Conservation (phyloP, 208 protist genomes). For the Wallacemonas rigidus region DNA sequence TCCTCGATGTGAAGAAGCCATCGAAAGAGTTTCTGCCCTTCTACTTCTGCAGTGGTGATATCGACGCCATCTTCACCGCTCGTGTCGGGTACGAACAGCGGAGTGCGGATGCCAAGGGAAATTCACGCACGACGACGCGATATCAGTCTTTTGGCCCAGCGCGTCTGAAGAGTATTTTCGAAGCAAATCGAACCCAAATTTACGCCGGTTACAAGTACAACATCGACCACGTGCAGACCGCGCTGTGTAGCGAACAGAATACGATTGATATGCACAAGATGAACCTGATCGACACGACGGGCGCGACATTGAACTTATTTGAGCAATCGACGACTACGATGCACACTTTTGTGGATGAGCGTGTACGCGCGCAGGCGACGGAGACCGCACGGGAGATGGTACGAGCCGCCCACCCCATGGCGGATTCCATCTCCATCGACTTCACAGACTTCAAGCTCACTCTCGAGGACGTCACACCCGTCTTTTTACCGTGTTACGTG, state of each 20-base stretch:
- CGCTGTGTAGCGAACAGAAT: slow-evolving; percentile 57
- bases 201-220: slow-evolving; percentile 93
- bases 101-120: slow-evolving; percentile 29
- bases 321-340: slow-evolving; percentile 83
- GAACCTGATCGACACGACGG: slow-evolving; percentile 56
- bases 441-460: slow-evolving; percentile 62
- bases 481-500: slow-evolving; percentile 84
- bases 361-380: slow-evolving; percentile 54
- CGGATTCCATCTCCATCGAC: slow-evolving; percentile 45
- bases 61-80: slow-evolving; percentile 59
- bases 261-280: slow-evolving; percentile 62
- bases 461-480: slow-evolving; percentile 68
- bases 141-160: slow-evolving; percentile 51
- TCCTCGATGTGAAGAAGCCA: slow-evolving; percentile 48
- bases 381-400: slow-evolving; percentile 49
- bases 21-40: slow-evolving; percentile 88
- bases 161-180: slow-evolving; percentile 63
- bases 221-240: slow-evolving; percentile 70
- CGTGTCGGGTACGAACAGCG: slow-evolving; percentile 48
- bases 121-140: slow-evolving; percentile 28
- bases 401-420: slow-evolving; percentile 65
- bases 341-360: slow-evolving; percentile 52
- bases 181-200: slow-evolving; percentile 75
- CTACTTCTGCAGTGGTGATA: slow-evolving; percentile 74
- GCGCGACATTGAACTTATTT: slow-evolving; percentile 82